Evolutionary conservation across 116 monocot species (phyloP), one percentile per base, ranked within the genome.

Genomic region (Iris pallida): DNA sequence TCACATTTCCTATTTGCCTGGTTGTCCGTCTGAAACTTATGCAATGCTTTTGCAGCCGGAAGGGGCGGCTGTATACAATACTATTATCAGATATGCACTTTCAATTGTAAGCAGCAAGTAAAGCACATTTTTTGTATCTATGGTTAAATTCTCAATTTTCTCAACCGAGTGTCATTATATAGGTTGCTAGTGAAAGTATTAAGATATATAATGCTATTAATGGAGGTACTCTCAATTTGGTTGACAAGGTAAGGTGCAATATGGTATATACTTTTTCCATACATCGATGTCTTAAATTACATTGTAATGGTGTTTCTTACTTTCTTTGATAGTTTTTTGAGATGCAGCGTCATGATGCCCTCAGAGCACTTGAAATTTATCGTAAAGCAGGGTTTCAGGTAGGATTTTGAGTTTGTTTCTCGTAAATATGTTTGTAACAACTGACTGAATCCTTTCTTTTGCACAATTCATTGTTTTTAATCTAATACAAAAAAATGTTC

Each of bases 301-400:
- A 53, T 65, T 47, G 9, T 63, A 30, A 59, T 76, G 5, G n/a
- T 59, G 45, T 53, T 80, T 56, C n/a, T n/a, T n/a, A n/a, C n/a
- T n/a, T n/a, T n/a, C 43, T 78, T 57, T 72, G 9, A 57, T 66
- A 95, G 88, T 95, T 91, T 71, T 95, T 95, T 82, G 95, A 91
- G 45, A 88, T 95, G 91, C 78, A 73, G 65, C 73, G 75, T 2
- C 84, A 84, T 80, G 86, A 83, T 82, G 88, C 95, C 51, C 69
- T 95, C 19, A 88, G 84, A 55, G 86, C 95, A 76, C 80, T 91
- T 64, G 82, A 84, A 61, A 91, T 91, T 69, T 91, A 95, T 55
- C 70, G 76, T 53, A 88, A 76, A 74, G 79, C 88, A 40, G 79
- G 72, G 17, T 53, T 70, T 30, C 90, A 94, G 85, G 94, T 88